These are phyloP conservation scores for Lipomyces oligophaga DNA, from an alignment of 805 yeast species.

Conservation along the genomic window DNA sequence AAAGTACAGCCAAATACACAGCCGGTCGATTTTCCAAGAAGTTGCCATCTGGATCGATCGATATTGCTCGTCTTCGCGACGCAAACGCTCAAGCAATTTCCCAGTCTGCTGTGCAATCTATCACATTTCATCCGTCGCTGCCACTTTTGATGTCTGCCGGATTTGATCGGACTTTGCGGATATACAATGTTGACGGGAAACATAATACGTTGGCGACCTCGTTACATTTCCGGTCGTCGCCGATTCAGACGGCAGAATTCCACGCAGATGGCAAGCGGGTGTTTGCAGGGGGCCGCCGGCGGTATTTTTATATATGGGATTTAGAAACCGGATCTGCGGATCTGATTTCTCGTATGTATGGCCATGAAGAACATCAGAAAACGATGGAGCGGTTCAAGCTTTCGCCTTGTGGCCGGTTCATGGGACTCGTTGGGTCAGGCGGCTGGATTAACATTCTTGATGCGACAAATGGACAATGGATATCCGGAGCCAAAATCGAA, in stretches of 20 bases:
- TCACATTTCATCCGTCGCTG: slow-evolving; percentile 78
- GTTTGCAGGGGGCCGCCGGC: slow-evolving; percentile 86
- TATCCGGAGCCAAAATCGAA: slow-evolving; percentile 82
- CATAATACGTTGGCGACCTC: slow-evolving; percentile 76
- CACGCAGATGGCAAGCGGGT: slow-evolving; percentile 52
- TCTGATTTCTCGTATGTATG: slow-evolving; percentile 83
- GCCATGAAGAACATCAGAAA: slow-evolving; percentile 79
- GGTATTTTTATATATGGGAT: slow-evolving; percentile 91
- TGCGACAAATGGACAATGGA: slow-evolving; percentile 78
- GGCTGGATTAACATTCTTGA: slow-evolving; percentile 89
- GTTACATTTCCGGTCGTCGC: slow-evolving; percentile 70
- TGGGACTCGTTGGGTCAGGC: slow-evolving; percentile 75
- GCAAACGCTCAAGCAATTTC: slow-evolving; percentile 71
- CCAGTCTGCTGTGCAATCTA: slow-evolving; percentile 74
- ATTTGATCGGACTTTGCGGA: slow-evolving; percentile 79
- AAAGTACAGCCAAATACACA: slow-evolving; percentile 33
- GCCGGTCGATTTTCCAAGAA: slow-evolving; percentile 44
- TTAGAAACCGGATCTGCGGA: slow-evolving; percentile 69
- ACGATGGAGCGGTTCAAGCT: slow-evolving; percentile 79
- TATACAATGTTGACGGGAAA: slow-evolving; percentile 89
- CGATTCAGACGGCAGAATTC: slow-evolving; percentile 73
- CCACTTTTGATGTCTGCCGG: slow-evolving; percentile 90
- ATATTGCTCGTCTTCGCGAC: slow-evolving; percentile 79
- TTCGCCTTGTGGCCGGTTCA: slow-evolving; percentile 65
- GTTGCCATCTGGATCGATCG: slow-evolving; percentile 65